phyloP scores from a whole-genome alignment of 345 rosid species.

The Fremontodendron californicum region DNA sequence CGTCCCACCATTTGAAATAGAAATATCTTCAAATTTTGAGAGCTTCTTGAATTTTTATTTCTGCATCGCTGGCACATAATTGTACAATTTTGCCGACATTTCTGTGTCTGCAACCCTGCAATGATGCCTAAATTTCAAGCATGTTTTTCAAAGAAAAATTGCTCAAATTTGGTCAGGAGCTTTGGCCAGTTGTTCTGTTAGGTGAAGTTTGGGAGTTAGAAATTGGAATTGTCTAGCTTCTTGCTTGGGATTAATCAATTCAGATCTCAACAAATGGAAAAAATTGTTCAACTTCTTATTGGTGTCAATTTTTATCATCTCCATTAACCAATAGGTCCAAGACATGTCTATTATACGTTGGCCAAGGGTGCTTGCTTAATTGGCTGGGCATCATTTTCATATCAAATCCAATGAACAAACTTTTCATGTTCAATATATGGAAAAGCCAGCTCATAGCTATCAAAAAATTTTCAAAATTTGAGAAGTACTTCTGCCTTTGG shows the following conservation, averaged over 20 bases:
- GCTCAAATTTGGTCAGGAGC: neutral
- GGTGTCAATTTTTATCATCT: neutral
- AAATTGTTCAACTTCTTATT: neutral
- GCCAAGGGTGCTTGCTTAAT: neutral
- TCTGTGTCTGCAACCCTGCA: neutral
- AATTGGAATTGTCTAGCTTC: neutral
- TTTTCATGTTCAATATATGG: neutral
- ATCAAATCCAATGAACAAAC: neutral
- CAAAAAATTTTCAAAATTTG: neutral
- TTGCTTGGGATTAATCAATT: neutral
- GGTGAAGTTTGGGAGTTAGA: neutral
- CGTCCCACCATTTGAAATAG: neutral
- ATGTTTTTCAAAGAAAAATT: neutral
- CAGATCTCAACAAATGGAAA: neutral
- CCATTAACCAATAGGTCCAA: neutral
- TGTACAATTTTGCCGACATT: neutral
- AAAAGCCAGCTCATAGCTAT: neutral
- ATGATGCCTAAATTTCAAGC: neutral
- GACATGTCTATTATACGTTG: neutral
- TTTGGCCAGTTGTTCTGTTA: neutral
- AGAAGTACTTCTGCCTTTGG: too few species aligned
- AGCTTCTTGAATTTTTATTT: neutral
- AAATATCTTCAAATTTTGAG: neutral
- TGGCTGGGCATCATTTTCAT: neutral
- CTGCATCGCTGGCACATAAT: neutral